Evolutionary conservation across 805 yeast species (phyloP).

Genomic region (Starmerella asiatica): DNA sequence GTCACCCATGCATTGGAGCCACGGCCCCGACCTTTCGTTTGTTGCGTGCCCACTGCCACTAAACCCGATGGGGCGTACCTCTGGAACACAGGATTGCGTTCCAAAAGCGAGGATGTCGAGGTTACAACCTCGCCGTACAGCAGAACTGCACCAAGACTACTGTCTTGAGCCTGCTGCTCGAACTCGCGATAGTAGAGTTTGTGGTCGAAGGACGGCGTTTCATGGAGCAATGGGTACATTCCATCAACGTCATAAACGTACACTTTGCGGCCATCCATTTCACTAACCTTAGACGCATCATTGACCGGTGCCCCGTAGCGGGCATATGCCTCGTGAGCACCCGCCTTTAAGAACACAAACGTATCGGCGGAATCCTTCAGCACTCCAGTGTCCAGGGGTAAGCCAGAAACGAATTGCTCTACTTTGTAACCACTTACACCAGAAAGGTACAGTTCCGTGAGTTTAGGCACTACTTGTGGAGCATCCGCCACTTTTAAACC

Average conservation of each 20-base stretch:
- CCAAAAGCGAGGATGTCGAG: constrained; percentile 70
- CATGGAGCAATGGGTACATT: constrained; percentile 34
- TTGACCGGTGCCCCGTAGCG: not conserved
- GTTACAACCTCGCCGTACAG: constrained; percentile 82
- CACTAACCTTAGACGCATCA: not conserved
- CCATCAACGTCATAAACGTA: constrained; percentile 32
- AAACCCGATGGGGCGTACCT: constrained; percentile 52
- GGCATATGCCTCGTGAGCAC: not conserved
- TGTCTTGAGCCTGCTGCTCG: constrained; percentile 9
- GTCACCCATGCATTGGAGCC: constrained; percentile 93
- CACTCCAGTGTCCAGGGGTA: constrained; percentile 31
- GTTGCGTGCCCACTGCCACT: constrained; percentile 62
- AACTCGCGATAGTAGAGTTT: constrained; percentile 39
- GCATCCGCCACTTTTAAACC: constrained; percentile 45
- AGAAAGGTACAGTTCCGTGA: constrained; percentile 43
- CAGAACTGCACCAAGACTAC: constrained; percentile 44
- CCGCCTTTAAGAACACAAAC: constrained; percentile 29
- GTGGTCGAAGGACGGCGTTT: constrained; percentile 66
- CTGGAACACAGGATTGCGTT: constrained; percentile 51
- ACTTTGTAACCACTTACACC: constrained; percentile 3
- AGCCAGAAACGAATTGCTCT: constrained; percentile 16
- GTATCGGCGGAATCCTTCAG: constrained; percentile 45
- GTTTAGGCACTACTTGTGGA: constrained; percentile 37
- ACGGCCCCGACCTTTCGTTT: constrained; percentile 84
- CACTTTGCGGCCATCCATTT: constrained; percentile 39